Percentiles rank a stretch among this genome's conserved stretches.
phyloP scores from a whole-genome alignment of 306 rosid species.

The Sechiopsis laciniata region DNA sequence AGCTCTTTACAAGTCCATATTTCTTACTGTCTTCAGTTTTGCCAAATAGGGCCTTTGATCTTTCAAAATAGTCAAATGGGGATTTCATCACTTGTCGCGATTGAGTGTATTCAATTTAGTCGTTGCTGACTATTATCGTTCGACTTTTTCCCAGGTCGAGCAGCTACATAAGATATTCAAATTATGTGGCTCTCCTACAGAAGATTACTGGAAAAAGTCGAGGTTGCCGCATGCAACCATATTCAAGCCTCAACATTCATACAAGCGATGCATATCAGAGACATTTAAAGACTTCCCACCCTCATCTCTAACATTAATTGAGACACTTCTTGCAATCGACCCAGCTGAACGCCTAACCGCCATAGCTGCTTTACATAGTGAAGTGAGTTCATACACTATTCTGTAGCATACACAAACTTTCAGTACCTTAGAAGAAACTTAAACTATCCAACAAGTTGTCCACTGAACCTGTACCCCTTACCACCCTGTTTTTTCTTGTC shows the following conservation, averaged over 20 bases:
- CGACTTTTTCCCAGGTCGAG: constrained; percentile 48
- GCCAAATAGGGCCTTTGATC: constrained; percentile 23
- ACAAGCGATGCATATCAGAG: constrained; percentile 68
- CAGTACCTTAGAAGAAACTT: background rate
- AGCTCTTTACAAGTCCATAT: constrained; percentile 18
- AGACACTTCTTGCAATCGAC: constrained; percentile 71
- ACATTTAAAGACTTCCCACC: constrained; percentile 68
- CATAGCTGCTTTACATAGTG: constrained; percentile 67
- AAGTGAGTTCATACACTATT: constrained; percentile 52
- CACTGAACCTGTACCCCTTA: no score
- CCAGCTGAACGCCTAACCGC: constrained; percentile 80
- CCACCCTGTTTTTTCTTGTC: no score
- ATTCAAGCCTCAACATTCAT: constrained; percentile 80
- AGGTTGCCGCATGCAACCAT: constrained; percentile 86
- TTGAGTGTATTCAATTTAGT: background rate
- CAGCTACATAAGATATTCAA: constrained; percentile 93
- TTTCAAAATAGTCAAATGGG: constrained; percentile 5
- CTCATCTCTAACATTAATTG: constrained; percentile 73
- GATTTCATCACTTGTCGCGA: background rate
- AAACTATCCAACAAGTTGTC: background rate
- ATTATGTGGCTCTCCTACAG: constrained; percentile 89
- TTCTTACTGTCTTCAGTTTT: constrained; percentile 6
- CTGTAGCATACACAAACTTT: background rate
- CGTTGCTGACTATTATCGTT: no score
- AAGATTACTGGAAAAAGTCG: constrained; percentile 79